Conservation (phyloP, 75 land plant species). For the Cryptomeria japonica region DNA sequence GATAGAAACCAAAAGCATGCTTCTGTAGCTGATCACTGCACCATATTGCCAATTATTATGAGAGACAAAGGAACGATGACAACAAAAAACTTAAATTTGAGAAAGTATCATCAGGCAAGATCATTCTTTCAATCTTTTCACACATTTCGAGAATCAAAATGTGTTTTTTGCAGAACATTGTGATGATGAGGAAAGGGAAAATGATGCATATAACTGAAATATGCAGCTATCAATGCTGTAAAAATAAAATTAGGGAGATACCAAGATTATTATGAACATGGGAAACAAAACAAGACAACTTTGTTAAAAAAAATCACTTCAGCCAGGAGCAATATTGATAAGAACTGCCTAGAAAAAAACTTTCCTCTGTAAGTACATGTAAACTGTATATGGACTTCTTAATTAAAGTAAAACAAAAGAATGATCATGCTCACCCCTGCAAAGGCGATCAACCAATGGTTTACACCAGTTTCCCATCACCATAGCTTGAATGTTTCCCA, state of each 20-base stretch:
- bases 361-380: background rate
- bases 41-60: background rate
- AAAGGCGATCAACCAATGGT: conserved; percentile 1
- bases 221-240: background rate
- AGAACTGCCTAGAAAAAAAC: background rate
- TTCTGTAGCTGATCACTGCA: background rate
- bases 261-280: background rate
- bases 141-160: background rate
- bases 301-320: background rate
- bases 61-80: background rate
- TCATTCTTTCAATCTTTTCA: background rate
- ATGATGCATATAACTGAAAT: background rate
- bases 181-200: background rate
- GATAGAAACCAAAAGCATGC: background rate
- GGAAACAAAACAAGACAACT: background rate
- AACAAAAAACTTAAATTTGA: background rate
- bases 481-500: conserved; percentile 1
- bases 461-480: background rate
- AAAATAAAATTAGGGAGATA: background rate
- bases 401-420: background rate
- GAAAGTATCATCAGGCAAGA: background rate
- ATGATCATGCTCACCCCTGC: background rate
- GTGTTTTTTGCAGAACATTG: background rate
- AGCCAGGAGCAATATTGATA: background rate
- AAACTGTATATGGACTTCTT: background rate